Evolutionary conservation across 2,329 filamentous ascomycete species (phyloP).

Genomic region (Alternaria sp.): DNA sequence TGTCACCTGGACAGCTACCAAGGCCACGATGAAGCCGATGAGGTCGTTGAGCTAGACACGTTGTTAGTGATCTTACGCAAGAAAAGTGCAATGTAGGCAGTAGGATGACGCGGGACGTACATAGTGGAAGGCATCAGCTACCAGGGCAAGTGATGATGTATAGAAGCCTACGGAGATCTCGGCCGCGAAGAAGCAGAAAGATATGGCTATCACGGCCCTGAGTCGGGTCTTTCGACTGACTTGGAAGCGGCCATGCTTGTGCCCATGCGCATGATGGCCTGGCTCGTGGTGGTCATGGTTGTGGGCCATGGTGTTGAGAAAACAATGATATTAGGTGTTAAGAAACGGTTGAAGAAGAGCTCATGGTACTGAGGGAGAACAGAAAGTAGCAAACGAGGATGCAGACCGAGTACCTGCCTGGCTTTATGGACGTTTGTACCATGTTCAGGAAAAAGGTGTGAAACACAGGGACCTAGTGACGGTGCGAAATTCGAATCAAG

Average conservation of each 20-base stretch:
- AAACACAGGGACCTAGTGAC: background rate
- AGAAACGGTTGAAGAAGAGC: background rate
- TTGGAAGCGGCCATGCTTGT: constrained; percentile 24
- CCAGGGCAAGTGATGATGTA: constrained; percentile 72
- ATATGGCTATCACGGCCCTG: constrained; percentile 54
- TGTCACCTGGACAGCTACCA: constrained; percentile 66
- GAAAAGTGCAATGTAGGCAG: too few relatives aligned
- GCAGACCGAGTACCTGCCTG: background rate
- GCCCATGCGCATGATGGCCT: constrained; percentile 10
- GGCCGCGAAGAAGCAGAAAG: constrained; percentile 54
- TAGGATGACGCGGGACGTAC: constrained; percentile 53
- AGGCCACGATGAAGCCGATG: constrained; percentile 70
- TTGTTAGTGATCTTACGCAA: background rate
- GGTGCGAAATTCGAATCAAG: background rate
- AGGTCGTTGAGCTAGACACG: constrained; percentile 69
- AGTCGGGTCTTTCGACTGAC: constrained; percentile 43
- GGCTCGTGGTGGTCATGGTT: constrained; percentile 11
- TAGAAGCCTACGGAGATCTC: constrained; percentile 70
- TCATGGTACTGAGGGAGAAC: background rate
- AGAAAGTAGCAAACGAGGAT: background rate
- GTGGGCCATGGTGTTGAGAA: constrained; percentile 19
- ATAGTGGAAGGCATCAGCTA: constrained; percentile 82
- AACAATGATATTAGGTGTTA: background rate
- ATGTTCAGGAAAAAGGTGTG: background rate
- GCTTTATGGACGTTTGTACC: background rate